Evolutionary conservation across 495 filamentous ascomycete genomes (phyloP), one percentile per base, ranked within the genome.

Genomic region (Penicillium salamii): DNA sequence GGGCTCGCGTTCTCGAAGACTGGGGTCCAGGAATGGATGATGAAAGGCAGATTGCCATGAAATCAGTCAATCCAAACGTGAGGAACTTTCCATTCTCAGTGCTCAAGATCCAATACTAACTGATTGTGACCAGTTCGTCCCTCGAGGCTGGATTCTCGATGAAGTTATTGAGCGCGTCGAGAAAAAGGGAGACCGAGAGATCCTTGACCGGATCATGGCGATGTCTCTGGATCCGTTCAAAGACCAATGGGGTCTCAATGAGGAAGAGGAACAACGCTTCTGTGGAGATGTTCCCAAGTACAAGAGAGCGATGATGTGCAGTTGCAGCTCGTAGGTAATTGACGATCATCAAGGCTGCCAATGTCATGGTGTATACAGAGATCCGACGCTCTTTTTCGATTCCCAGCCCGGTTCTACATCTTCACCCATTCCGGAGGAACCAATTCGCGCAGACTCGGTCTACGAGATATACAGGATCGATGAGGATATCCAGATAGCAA

Each of bases 91-190:
- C 13, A 14, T 18, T 3, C 20, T 6, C 13, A 4, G 7, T 9
- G 3, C 41, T 40, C 26, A 31, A 11, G 20, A 8, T 12, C 7
- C 13, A 1, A 11, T 28, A 24, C 8, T 52, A 15, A 46, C 37
- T 57, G 21, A 42, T 36, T 24, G 13, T 17, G 17, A 15, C 14
- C 50, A 81, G 64, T 97, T 97, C 55, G 69, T 95, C 1, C 90
- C 95, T 0, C 76, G 90, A 26, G 82, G 83, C 17, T 98, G 95
- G 93, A 81, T 98, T 42, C 74, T 98, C 7, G 92, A 97, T 66
- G 93, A 97, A 68, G 55, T 97, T 5, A 97, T 98, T 53, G 78
- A 84, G 29, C 77, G 87, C 12, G 91, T 97, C 3, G 91, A 97
- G 67, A 85, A 87, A 59, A 79, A 84, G 20, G 85, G 87, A 14